Evolutionary conservation across 345 rosid genomes (phyloP).

Genomic region (Moringa oleifera): DNA sequence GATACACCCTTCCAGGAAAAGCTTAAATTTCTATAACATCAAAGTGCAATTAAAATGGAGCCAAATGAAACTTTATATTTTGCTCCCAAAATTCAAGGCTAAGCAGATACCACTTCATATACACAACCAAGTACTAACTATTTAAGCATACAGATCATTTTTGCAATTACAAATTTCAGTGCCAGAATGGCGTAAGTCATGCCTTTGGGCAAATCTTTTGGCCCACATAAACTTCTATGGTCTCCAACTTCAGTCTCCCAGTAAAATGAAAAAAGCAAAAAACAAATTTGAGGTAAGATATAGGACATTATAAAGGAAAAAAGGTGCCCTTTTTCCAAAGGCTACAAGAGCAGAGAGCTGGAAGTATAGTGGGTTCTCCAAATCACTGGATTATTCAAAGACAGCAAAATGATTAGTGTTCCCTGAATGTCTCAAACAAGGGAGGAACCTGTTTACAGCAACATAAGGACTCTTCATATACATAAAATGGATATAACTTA

Average conservation of each 20-base stretch:
- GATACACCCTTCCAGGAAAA: too few relatives aligned
- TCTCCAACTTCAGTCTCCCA: too few relatives aligned
- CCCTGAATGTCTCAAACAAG: neutral
- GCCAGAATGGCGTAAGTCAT: neutral
- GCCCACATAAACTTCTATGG: too few relatives aligned
- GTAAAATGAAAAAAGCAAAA: too few relatives aligned
- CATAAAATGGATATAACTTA: constrained; percentile 29
- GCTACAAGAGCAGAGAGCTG: too few relatives aligned
- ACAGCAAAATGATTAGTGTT: neutral
- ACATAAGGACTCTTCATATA: constrained; percentile 25
- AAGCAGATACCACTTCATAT: constrained; percentile 23
- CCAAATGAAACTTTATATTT: too few relatives aligned
- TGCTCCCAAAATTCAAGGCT: too few relatives aligned
- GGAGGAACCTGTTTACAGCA: constrained; percentile 6
- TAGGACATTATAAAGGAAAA: too few relatives aligned
- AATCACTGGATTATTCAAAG: constrained; percentile 16
- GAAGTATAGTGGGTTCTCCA: too few relatives aligned
- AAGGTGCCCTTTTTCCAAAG: too few relatives aligned
- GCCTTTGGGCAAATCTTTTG: too few relatives aligned
- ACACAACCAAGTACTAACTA: constrained; percentile 5
- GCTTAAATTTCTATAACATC: constrained; percentile 15
- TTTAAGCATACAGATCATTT: constrained; percentile 3
- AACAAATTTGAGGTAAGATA: too few relatives aligned
- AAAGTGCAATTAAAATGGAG: constrained; percentile 19
- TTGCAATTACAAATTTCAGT: constrained; percentile 7